Evolutionary conservation across 208 protist species (phyloP).

Genomic region (Angomonas desouzai): DNA sequence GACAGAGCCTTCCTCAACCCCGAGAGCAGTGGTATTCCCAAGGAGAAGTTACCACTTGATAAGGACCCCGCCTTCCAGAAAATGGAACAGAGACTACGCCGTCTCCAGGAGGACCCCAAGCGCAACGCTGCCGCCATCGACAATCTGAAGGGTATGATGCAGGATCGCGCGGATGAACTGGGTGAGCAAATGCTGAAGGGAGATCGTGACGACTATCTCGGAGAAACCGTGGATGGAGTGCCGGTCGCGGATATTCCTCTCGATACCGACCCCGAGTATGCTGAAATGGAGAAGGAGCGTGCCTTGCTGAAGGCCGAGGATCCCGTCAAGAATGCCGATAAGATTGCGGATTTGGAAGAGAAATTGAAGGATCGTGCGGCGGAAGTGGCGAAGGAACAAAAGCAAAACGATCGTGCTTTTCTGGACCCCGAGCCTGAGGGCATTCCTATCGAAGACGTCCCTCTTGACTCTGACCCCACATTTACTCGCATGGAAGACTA

Average conservation of each 20-base stretch:
- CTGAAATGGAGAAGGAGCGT: constrained; percentile 59
- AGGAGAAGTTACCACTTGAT: constrained; percentile 59
- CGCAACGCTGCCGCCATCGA: constrained; percentile 41
- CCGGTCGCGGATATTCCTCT: constrained; percentile 54
- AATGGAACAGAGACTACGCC: constrained; percentile 65
- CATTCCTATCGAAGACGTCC: constrained; percentile 55
- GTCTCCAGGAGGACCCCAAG: constrained; percentile 44
- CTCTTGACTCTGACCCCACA: constrained; percentile 44
- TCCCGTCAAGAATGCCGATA: constrained; percentile 33
- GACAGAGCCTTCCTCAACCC: constrained; percentile 55
- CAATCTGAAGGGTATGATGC: constrained; percentile 33
- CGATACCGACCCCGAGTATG: constrained; percentile 51
- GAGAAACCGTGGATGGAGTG: constrained; percentile 55
- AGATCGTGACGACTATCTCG: constrained; percentile 65
- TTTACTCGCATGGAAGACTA: constrained; percentile 58
- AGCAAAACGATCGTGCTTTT: constrained; percentile 47
- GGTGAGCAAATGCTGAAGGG: constrained; percentile 52
- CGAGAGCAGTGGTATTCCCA: constrained; percentile 49
- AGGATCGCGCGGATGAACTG: constrained; percentile 47
- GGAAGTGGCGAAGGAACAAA: constrained; percentile 52
- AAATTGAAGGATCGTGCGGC: constrained; percentile 67
- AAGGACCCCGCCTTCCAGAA: constrained; percentile 53
- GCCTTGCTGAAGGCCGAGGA: constrained; percentile 51
- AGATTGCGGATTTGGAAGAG: constrained; percentile 54
- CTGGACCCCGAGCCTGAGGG: constrained; percentile 70